Base-by-base conservation (phyloP, 208 protist species). In the Crithidia bombi region DNA sequence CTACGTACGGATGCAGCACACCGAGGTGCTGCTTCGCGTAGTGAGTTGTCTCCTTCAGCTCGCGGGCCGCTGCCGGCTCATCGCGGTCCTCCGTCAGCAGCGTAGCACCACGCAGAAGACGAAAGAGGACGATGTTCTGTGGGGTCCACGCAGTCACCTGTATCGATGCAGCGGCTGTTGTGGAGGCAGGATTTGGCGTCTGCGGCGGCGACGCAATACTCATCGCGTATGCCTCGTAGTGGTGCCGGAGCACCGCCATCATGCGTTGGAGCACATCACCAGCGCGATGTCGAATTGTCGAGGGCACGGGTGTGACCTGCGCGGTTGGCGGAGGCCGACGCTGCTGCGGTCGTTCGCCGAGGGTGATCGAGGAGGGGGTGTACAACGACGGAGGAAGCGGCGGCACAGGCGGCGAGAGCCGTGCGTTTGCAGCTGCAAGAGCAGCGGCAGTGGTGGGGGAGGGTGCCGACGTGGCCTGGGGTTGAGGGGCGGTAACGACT, bases 31-130 rank as follows among this genome's bases (percentile, higher is more conserved):
- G 36, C 33, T 73, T 79, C 9, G 82, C 63, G 19, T 64, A 56
- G 47, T 83, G 63, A 32, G 73, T 62, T 23, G 72, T 75, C 33
- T 74, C 56, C 23, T 75, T 79, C 51, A 91, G 71, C 21, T 64
- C 41, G n/a, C 65, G 68, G 11, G 57, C 69, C 0, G 86, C 79
- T 7, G 69, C 63, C 21, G 74, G 62, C 54, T 85, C 86, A 46
- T 91, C 86, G 35, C 65, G 73, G 47, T 84, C 81, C 30, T 83
- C 81, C 17, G 50, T 71, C 14, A 89, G 61, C 26, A 74, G 55
- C 49, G 59, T 36, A 1, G 76, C 46, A 12, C 82, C 83, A 28
- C 70, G 78, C 12, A 91, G 73, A 5, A 88, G 75, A 23, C 73
- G 78, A 33, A 83, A 73, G 19, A 87, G 65, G 6, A 73, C 51